These are phyloP conservation scores for Diddensiella transvaalensis DNA, from an alignment of 805 yeast species.

Conservation along the genomic window DNA sequence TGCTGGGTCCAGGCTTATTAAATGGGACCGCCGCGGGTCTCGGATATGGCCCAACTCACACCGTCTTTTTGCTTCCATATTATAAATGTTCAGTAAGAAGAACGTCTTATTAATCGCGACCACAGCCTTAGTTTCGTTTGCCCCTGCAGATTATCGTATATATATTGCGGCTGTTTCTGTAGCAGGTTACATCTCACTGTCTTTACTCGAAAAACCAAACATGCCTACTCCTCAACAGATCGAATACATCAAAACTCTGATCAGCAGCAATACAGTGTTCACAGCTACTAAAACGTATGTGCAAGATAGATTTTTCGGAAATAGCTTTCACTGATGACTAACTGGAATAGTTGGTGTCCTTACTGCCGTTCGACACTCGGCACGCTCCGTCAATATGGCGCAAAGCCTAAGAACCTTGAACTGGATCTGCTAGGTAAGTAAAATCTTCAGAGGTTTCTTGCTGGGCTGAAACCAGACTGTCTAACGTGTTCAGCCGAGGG, in stretches of 20 bases:
- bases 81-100: too few species aligned
- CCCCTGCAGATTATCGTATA: neutral
- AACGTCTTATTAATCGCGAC: neutral
- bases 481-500: conserved; percentile 52
- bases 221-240: conserved; percentile 13
- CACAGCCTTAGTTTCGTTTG: neutral
- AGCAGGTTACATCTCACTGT: neutral
- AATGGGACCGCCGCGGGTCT: too few species aligned
- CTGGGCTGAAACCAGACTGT: neutral
- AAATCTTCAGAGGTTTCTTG: neutral
- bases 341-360: conserved; percentile 46
- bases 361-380: conserved; percentile 45
- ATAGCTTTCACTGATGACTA: neutral
- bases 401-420: conserved; percentile 53
- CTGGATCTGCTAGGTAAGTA: conserved; percentile 39
- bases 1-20: too few species aligned
- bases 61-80: too few species aligned
- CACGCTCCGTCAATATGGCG: conserved; percentile 37
- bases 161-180: neutral
- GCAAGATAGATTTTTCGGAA: neutral
- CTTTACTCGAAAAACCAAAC: neutral
- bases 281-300: conserved; percentile 67
- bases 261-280: conserved; percentile 63
- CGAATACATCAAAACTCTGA: conserved; percentile 47
- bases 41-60: too few species aligned